These are phyloP conservation scores for Sugiyamaella japonica DNA, from an alignment of 1,139 yeast genomes.

Conservation along the genomic window DNA sequence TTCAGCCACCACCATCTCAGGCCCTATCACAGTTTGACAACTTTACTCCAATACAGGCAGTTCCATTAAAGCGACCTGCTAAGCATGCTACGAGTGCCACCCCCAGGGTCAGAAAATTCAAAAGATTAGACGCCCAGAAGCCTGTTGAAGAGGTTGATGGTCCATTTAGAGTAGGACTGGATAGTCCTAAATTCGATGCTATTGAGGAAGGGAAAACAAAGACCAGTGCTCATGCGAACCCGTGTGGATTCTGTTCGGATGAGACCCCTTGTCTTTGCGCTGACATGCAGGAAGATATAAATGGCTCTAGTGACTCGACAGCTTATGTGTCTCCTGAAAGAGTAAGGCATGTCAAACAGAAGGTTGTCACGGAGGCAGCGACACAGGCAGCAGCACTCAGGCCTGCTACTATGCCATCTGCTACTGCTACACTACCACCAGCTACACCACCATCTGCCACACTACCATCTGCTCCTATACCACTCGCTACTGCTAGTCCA, in stretches of 20 bases:
- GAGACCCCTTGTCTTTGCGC: conserved; percentile 90
- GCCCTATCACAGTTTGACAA: conserved; percentile 22
- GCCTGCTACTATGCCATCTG: not conserved
- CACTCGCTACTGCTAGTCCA: conserved; percentile 49
- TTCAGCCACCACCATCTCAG: too few relatives aligned
- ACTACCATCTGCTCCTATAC: not conserved
- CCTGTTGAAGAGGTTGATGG: not conserved
- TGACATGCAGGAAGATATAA: conserved; percentile 45
- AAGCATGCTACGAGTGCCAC: not conserved
- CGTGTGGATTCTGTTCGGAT: conserved; percentile 89
- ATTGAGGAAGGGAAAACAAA: conserved; percentile 12
- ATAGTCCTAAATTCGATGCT: conserved; percentile 5
- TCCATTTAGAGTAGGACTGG: conserved; percentile 3
- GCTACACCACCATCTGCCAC: not conserved
- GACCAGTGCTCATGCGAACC: conserved; percentile 46
- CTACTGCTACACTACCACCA: conserved; percentile 49
- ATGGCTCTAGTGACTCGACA: not conserved
- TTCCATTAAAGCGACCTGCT: conserved; percentile 26
- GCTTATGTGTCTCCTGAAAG: conserved; percentile 1
- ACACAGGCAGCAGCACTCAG: too few relatives aligned
- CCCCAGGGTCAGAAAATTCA: conserved; percentile 20
- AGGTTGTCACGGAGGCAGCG: too few relatives aligned
- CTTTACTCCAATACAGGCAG: conserved; percentile 31
- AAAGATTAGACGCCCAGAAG: conserved; percentile 1
- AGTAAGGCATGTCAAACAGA: not conserved